phyloP scores from a whole-genome alignment of 129 eudicot species.

The Gnaphalium uliginosum region DNA sequence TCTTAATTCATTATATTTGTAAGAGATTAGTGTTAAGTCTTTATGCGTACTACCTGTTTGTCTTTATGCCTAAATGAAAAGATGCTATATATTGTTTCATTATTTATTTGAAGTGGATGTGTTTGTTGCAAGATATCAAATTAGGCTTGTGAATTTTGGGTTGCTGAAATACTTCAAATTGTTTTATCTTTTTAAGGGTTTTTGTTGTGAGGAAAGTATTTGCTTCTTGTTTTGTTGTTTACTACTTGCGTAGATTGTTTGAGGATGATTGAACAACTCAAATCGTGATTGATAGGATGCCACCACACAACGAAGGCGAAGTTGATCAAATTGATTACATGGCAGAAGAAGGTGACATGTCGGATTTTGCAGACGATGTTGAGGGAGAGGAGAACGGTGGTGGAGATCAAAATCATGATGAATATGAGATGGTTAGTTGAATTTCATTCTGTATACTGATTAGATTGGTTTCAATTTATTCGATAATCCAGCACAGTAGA shows the following conservation, averaged over 20 bases:
- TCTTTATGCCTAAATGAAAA: slow-evolving; percentile 23
- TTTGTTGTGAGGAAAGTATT: slow-evolving; percentile 1
- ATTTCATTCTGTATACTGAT: not conserved
- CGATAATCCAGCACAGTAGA: not conserved
- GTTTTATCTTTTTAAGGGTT: slow-evolving; percentile 1
- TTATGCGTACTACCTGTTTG: slow-evolving; percentile 34
- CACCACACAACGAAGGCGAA: slow-evolving; percentile 42
- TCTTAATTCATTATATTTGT: too few relatives aligned
- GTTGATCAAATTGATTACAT: slow-evolving; percentile 45
- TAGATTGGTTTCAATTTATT: not conserved
- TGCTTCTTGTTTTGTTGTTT: slow-evolving; percentile 7
- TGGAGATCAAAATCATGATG: slow-evolving; percentile 49
- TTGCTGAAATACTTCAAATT: not conserved
- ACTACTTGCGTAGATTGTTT: slow-evolving; percentile 15
- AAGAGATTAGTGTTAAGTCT: slow-evolving; percentile 7
- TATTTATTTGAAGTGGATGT: not conserved
- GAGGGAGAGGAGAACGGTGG: slow-evolving; percentile 47
- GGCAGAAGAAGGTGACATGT: slow-evolving; percentile 57
- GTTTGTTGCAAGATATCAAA: slow-evolving; percentile 5
- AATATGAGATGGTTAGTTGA: slow-evolving; percentile 59
- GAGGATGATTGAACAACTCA: slow-evolving; percentile 3
- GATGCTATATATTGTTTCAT: slow-evolving; percentile 15
- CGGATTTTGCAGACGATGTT: slow-evolving; percentile 44
- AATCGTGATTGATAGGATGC: slow-evolving; percentile 34
- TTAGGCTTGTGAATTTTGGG: slow-evolving; percentile 6